phyloP scores from a whole-genome alignment of 306 rosid species.

The Trifolium repens region DNA sequence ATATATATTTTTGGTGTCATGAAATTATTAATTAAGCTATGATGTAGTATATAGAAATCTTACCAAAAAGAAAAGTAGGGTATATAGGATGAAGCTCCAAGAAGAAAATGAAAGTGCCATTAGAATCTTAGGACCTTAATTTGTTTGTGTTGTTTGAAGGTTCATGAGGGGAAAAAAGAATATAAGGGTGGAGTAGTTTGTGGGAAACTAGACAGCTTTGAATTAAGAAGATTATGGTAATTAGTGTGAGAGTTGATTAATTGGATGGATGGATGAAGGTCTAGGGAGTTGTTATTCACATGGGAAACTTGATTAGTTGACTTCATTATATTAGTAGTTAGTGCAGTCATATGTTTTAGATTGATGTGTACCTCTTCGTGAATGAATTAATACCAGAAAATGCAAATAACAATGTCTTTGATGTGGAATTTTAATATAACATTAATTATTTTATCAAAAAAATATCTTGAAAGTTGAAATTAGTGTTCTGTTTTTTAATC shows the following conservation, averaged over 20 bases:
- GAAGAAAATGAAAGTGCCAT: slow-evolving; percentile 44
- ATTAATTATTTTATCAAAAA: no score
- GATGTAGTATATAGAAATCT: slow-evolving; percentile 22
- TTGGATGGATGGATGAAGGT: neutral
- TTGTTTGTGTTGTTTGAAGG: neutral
- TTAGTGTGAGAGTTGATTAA: neutral
- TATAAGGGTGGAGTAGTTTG: neutral
- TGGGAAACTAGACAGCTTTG: slow-evolving; percentile 6
- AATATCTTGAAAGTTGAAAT: neutral
- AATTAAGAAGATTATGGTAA: neutral
- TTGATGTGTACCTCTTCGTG: neutral
- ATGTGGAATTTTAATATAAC: neutral
- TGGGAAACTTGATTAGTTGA: neutral
- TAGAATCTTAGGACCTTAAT: slow-evolving; percentile 18
- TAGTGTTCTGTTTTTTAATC: neutral
- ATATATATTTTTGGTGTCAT: no score
- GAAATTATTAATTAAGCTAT: neutral
- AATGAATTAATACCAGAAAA: neutral
- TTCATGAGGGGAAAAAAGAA: slow-evolving; percentile 3
- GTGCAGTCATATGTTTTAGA: neutral
- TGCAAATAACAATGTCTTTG: neutral
- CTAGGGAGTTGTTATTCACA: neutral
- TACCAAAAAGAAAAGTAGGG: slow-evolving; percentile 50
- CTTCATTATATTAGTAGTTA: neutral
- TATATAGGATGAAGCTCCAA: slow-evolving; percentile 46